phyloP scores from a whole-genome alignment of 257 asterid genomes.

The Osmanthus fragrans region DNA sequence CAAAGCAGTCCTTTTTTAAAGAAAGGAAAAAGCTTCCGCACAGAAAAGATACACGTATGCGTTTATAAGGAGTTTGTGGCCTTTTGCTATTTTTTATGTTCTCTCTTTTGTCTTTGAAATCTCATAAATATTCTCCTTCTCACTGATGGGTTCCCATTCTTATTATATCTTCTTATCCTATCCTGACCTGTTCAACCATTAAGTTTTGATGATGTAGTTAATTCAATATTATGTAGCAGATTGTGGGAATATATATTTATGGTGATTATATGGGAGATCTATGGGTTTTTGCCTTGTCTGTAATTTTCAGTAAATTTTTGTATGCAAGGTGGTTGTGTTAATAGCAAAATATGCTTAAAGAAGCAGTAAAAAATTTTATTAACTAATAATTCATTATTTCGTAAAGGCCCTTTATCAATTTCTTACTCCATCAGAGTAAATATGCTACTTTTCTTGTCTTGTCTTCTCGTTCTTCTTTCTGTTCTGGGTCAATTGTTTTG shows the following conservation, averaged over 20 bases:
- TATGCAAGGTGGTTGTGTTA: not conserved
- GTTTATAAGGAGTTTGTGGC: not conserved
- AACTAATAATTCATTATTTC: not conserved
- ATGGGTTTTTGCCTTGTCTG: too few species aligned
- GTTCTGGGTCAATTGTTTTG: not conserved
- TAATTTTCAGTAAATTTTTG: not conserved
- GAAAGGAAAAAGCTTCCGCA: not conserved
- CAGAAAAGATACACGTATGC: not conserved
- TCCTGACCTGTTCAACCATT: constrained; percentile 17
- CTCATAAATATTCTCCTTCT: constrained; percentile 8
- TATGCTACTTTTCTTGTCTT: not conserved
- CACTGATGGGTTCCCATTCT: not conserved
- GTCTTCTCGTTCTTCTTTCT: not conserved
- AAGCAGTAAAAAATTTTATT: not conserved
- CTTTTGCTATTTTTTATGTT: not conserved
- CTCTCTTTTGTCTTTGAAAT: constrained; percentile 12
- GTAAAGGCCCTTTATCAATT: not conserved
- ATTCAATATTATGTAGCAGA: not conserved
- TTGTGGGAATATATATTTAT: not conserved
- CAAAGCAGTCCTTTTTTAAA: not conserved
- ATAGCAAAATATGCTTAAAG: not conserved
- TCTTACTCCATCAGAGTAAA: not conserved
- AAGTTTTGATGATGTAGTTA: not conserved
- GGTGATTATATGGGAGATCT: not conserved
- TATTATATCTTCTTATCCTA: constrained; percentile 16